These are phyloP conservation scores for Prunus dulcis DNA, from an alignment of 306 rosid genomes.

Conservation along the genomic window DNA sequence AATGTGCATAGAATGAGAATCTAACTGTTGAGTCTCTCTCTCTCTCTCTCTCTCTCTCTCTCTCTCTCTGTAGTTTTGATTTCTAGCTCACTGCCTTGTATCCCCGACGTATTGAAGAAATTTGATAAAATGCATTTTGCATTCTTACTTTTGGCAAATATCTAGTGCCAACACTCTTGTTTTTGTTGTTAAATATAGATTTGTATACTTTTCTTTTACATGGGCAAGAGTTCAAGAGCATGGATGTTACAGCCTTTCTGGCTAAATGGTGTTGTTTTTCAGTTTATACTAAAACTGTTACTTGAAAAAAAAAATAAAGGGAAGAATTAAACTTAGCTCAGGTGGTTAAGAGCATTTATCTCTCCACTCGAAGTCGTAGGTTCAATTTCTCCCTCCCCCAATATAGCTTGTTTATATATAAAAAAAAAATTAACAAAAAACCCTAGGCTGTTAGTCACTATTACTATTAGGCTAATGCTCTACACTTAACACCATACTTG, in stretches of 20 bases:
- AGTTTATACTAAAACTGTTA: no score
- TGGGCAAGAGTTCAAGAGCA: neutral
- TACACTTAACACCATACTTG: neutral
- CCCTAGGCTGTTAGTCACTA: no score
- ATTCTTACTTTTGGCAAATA: neutral
- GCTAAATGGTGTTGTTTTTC: neutral
- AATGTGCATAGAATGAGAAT: constrained; percentile 14
- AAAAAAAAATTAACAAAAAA: no score
- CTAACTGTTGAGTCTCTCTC: neutral
- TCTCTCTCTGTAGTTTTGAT: neutral
- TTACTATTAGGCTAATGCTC: no score
- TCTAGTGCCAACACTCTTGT: neutral
- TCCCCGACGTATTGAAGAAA: neutral
- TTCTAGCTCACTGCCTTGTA: neutral
- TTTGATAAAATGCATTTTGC: neutral
- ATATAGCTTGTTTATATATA: no score
- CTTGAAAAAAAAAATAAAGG: no score
- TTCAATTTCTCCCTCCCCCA: no score
- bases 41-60: neutral
- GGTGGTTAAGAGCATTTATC: no score
- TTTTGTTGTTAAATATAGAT: neutral
- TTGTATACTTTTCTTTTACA: neutral
- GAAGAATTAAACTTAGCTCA: no score
- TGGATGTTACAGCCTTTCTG: neutral
- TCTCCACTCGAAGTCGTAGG: no score